Conservation (phyloP, 805 yeast genomes). For the Saccharomycopsis schoenii region DNA sequence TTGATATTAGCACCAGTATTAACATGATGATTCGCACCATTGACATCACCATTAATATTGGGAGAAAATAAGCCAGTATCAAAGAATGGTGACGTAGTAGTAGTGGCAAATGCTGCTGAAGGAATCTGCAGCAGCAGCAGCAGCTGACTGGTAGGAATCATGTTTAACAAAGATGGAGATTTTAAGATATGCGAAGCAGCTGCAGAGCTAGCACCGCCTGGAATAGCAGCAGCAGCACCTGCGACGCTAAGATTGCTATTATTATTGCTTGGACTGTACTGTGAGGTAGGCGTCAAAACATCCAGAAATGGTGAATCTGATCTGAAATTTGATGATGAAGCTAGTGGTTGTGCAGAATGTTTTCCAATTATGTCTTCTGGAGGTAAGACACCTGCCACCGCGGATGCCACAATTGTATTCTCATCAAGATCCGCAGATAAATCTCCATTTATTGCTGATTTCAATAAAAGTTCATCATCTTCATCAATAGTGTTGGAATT, state of each 20-base stretch:
- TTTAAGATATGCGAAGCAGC: neutral
- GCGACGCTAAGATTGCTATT: neutral
- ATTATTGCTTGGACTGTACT: neutral
- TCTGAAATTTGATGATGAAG: neutral
- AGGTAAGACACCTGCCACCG: neutral
- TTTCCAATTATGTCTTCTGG: neutral
- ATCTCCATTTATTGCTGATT: neutral
- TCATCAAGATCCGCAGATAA: neutral
- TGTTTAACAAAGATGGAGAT: neutral
- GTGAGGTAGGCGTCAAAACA: neutral
- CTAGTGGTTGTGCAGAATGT: neutral
- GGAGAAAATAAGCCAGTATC: neutral
- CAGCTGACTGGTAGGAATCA: neutral
- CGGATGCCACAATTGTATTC: neutral
- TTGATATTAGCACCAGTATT: neutral
- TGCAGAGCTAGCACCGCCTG: neutral
- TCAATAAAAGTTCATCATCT: neutral
- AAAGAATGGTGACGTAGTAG: neutral
- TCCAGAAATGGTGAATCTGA: constrained; percentile 1
- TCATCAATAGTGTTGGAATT: neutral
- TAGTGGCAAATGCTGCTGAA: neutral
- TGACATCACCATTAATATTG: neutral
- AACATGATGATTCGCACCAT: neutral
- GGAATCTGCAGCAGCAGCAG: neutral
- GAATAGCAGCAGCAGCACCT: neutral